These are phyloP conservation scores for Hymenoscyphus albidus DNA, from an alignment of 2,329 filamentous ascomycete species.

Conservation along the genomic window DNA sequence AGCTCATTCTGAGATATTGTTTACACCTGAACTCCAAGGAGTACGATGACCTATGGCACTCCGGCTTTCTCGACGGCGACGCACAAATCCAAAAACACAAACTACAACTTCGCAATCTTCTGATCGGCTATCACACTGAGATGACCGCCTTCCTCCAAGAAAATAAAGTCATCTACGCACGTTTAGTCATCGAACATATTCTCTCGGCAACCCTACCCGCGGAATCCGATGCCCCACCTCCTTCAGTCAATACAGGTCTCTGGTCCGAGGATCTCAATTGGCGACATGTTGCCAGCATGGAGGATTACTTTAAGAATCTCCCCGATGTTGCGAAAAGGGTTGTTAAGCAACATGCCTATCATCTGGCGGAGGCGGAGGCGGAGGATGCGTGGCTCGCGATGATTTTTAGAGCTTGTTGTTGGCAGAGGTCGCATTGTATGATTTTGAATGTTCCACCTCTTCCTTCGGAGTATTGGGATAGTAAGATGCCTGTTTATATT, in stretches of 20 bases:
- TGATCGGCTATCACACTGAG: constrained; percentile 8
- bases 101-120: neutral
- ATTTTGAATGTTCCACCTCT: constrained; percentile 13
- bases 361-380: constrained; percentile 4
- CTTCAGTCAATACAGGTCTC: neutral
- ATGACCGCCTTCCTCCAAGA: constrained; percentile 12
- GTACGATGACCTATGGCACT: constrained; percentile 9
- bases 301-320: constrained; percentile 10
- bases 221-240: neutral
- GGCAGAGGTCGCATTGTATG: constrained; percentile 18
- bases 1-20: neutral
- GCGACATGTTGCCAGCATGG: constrained; percentile 8
- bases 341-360: neutral
- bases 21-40: neutral
- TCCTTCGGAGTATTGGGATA: constrained; percentile 19
- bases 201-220: neutral
- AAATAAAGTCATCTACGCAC: constrained; percentile 6
- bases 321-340: constrained; percentile 7
- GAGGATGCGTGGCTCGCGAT: constrained; percentile 21
- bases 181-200: constrained; percentile 9
- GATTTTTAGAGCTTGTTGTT: constrained; percentile 20
- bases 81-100: neutral
- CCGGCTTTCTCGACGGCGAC: neutral
- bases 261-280: constrained; percentile 9
- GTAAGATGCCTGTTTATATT: constrained; percentile 22